phyloP scores from a whole-genome alignment of 2,329 filamentous ascomycete genomes.

The Neofusicoccum sp. region DNA sequence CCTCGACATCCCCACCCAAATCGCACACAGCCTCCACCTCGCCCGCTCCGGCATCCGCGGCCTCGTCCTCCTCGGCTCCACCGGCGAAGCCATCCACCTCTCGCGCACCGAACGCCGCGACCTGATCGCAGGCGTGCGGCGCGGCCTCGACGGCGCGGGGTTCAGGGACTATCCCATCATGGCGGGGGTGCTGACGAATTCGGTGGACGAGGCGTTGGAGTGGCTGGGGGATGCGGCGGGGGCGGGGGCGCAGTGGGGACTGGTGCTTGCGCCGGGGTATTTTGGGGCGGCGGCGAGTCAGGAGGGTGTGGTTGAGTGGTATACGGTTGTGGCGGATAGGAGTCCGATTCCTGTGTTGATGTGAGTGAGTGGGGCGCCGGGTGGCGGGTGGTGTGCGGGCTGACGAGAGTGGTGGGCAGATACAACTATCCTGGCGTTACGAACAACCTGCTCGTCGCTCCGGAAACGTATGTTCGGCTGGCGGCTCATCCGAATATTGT shows the following conservation, averaged over 20 bases:
- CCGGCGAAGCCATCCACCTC: slow-evolving; percentile 59
- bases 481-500: slow-evolving; percentile 61
- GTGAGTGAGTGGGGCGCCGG: slow-evolving; percentile 41
- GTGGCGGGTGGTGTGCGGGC: slow-evolving; percentile 12
- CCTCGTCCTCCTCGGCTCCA: slow-evolving; percentile 59
- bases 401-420: slow-evolving; percentile 27
- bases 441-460: slow-evolving; percentile 57
- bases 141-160: slow-evolving; percentile 52
- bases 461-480: slow-evolving; percentile 54
- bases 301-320: slow-evolving; percentile 43
- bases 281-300: slow-evolving; percentile 13
- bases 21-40: slow-evolving; percentile 55
- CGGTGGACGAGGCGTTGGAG: slow-evolving; percentile 56
- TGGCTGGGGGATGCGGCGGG: slow-evolving; percentile 51
- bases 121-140: slow-evolving; percentile 50
- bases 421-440: slow-evolving; percentile 64
- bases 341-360: slow-evolving; percentile 58
- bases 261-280: slow-evolving; percentile 48
- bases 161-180: slow-evolving; percentile 57
- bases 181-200: slow-evolving; percentile 57
- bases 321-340: slow-evolving; percentile 54
- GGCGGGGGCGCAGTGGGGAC: slow-evolving; percentile 56
- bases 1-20: slow-evolving; percentile 55
- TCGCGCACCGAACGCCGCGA: slow-evolving; percentile 51
- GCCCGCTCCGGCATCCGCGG: slow-evolving; percentile 56